Base-by-base conservation (phyloP, 257 asterid genomes). In the Ilex asprella region DNA sequence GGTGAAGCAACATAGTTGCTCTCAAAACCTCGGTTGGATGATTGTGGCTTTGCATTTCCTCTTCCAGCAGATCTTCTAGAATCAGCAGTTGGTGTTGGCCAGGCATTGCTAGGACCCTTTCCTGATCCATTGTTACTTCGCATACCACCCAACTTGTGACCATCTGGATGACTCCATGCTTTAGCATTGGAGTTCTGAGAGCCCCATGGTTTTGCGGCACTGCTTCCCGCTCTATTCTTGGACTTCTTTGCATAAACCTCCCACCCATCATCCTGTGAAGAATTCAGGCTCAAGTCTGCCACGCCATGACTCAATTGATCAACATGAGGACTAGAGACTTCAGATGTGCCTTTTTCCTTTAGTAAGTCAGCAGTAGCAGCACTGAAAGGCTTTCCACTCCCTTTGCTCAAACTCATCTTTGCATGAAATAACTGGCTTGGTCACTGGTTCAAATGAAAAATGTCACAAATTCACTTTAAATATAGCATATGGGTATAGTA, bases 181-280 rank as follows among this genome's bases (percentile, higher is more conserved):
- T 74, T 85, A 14, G 39, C 3, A 76, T n/a, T 58, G 52, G 83
- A 67, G 35, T 66, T 59, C 63, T 69, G 84, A 47, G 81, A 56
- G 59, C 8, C 61, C 76, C 69, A 64, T 66, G 78, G 88, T 51
- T 73, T 76, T 15, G 73, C 61, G 27, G 77, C 67, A 65, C 49
- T 70, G 59, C 47, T 64, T 62, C 66, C 85, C 57, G 64, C 60
- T 70, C 54, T 87, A 63, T 73, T 79, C 68, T 84, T 87, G 2
- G 86, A 60, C 62, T 88, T 91, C 65, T 70, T 86, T 0, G 65
- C 74, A 31, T 59, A 73, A 10, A 79, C 85, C 73, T 79, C 84
- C 98, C 98, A 84, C 16, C 86, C 96, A 43, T 77, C 94, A 55
- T 68, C 81, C 62, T 75, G 66, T n/a, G 72, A 51, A 51, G 76